These are phyloP conservation scores for Monilinia polystroma DNA, from an alignment of 2,329 filamentous ascomycete genomes.

Conservation along the genomic window DNA sequence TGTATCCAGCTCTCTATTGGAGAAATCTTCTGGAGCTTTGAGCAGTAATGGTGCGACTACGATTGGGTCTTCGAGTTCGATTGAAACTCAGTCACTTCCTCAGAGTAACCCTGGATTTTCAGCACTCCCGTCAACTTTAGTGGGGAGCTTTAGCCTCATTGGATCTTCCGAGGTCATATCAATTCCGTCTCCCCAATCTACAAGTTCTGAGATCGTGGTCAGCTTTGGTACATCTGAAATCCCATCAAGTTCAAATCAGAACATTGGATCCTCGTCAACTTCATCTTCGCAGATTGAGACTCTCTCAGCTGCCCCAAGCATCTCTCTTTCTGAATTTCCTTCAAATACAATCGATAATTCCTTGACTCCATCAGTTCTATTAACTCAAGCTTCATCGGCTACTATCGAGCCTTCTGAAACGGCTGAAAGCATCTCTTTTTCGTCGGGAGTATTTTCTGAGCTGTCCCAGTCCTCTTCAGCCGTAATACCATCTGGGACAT, in stretches of 20 bases:
- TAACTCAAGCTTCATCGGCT: not conserved
- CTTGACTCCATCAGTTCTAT: not conserved
- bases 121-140: not conserved
- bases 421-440: not conserved
- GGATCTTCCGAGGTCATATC: not conserved
- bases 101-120: not conserved
- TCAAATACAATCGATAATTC: not conserved
- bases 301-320: constrained; percentile 4
- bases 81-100: not conserved
- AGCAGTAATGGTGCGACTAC: not conserved
- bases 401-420: not conserved
- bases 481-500: not conserved
- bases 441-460: not conserved
- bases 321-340: not conserved
- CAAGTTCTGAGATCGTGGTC: not conserved
- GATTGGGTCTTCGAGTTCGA: not conserved
- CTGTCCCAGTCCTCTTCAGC: not conserved
- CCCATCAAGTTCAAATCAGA: not conserved
- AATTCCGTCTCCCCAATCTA: not conserved
- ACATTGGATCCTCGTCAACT: not conserved
- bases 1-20: not conserved
- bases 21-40: not conserved
- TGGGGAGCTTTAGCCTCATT: constrained; percentile 2
- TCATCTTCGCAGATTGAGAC: not conserved
- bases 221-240: not conserved